These are phyloP conservation scores for Epicoccum sorghinum DNA, from an alignment of 2,329 filamentous ascomycete species.

Conservation along the genomic window DNA sequence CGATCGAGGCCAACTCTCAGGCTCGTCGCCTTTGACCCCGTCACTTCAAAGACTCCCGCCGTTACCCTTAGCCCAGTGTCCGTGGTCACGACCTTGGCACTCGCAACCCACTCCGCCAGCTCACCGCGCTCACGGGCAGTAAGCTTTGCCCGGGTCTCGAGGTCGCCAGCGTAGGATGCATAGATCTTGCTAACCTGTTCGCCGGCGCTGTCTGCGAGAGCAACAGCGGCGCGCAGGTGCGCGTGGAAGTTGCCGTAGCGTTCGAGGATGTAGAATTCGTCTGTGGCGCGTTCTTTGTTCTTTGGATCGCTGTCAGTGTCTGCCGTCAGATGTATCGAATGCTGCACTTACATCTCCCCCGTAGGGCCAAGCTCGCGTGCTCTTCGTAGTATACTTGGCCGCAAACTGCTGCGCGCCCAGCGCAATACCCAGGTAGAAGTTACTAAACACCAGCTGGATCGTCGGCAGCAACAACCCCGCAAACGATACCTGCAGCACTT, in stretches of 20 bases:
- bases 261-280: constrained; percentile 70
- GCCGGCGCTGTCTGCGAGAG: constrained; percentile 64
- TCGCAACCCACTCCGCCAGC: constrained; percentile 67
- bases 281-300: constrained; percentile 63
- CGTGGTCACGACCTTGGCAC: constrained; percentile 67
- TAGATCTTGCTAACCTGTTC: constrained; percentile 58
- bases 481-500: constrained; percentile 60
- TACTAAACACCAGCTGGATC: constrained; percentile 70
- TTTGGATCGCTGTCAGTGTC: constrained; percentile 11
- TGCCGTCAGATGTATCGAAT: accelerated
- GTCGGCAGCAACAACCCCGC: constrained; percentile 65
- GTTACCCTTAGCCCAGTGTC: constrained; percentile 66
- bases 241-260: constrained; percentile 69
- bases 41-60: constrained; percentile 68
- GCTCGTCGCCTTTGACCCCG: constrained; percentile 64
- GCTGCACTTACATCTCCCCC: constrained; percentile 57
- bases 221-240: constrained; percentile 64
- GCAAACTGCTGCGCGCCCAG: constrained; percentile 63
- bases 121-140: constrained; percentile 63
- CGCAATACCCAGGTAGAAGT: constrained; percentile 70
- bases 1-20: constrained; percentile 66
- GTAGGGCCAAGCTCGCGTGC: constrained; percentile 68
- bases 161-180: constrained; percentile 41
- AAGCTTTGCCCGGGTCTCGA: constrained; percentile 51
- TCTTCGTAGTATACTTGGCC: constrained; percentile 61